These are phyloP conservation scores for Chenopodium formosanum DNA, from an alignment of 148 eudicot species.

Conservation along the genomic window DNA sequence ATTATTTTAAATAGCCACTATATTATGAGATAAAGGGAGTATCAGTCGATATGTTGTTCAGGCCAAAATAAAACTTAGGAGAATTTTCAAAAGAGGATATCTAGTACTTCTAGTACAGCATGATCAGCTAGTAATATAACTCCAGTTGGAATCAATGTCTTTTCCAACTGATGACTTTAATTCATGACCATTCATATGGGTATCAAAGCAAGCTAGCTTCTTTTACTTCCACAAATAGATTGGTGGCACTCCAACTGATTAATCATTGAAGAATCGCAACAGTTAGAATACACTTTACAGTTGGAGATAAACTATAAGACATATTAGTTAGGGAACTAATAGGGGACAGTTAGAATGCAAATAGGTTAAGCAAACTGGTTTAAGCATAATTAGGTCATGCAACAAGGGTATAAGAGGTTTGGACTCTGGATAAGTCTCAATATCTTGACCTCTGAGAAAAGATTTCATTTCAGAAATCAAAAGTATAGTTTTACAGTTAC, in stretches of 20 bases:
- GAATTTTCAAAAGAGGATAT: no score
- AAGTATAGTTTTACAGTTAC: not conserved
- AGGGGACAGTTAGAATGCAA: no score
- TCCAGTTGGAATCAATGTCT: not conserved
- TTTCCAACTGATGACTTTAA: not conserved
- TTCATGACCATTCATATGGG: not conserved
- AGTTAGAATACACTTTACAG: no score
- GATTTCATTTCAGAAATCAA: not conserved
- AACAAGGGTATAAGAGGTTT: not conserved
- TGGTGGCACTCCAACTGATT: no score
- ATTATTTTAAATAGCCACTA: no score
- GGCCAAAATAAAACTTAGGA: no score
- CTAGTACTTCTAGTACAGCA: no score
- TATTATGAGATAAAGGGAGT: no score
- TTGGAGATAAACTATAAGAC: no score
- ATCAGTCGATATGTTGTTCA: no score
- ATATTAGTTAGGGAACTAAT: no score
- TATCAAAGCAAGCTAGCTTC: not conserved
- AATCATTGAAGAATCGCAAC: no score
- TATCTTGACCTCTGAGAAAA: not conserved
- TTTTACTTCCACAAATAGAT: not conserved
- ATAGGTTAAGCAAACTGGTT: not conserved
- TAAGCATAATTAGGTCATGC: not conserved
- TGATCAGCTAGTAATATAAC: not conserved
- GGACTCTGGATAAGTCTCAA: not conserved